Base-by-base conservation (phyloP, 495 filamentous ascomycete species). In the Penicillium argentinense region DNA sequence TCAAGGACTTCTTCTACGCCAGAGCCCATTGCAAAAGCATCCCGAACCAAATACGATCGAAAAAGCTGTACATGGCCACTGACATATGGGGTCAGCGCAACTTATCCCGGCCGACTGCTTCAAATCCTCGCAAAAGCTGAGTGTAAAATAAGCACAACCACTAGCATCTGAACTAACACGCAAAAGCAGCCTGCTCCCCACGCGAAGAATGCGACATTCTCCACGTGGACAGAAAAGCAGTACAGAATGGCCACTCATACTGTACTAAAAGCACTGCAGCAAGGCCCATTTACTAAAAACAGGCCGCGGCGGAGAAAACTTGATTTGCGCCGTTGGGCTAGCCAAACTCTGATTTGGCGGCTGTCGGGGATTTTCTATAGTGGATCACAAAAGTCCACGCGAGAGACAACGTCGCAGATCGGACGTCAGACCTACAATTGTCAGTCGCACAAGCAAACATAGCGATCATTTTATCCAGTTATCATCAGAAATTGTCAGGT, bases 261-360 rank as follows among this genome's bases (percentile, higher is more conserved):
- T 36, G 17, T 11, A 36, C 11, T 12, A 18, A 36, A 8, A 18
- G n/a, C 16, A 21, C 16, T 19, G 14, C 33, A n/a, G n/a, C n/a
- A n/a, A n/a, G n/a, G n/a, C 33, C 33, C 33, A 36, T 14, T 18
- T 36, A 36, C 33, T 36, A 36, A 36, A 36, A 36, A 36, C 25
- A 36, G 33, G 17, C 18, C 17, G 17, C 18, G 5, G 13, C 33
- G 21, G 33, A 3, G 17, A 47, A 52, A 46, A 46, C 49, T 52
- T 52, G 49, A 46, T 52, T 52, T 47, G 23, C 42, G 28, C 49
- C 49, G 38, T 52, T 52, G 24, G 29, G 23, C 18, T 14, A 26
- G 37, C 29, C 28, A 40, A 47, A 46, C 37, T 14, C 13, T 45
- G 41, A 40, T 51, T 25, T 28, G 17, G 30, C 46, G 18, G 41